Evolutionary conservation across 192 early-diverging fungal genomes (phyloP), one percentile per base, ranked within the genome.

Genomic region (Rhizophagus clarus): DNA sequence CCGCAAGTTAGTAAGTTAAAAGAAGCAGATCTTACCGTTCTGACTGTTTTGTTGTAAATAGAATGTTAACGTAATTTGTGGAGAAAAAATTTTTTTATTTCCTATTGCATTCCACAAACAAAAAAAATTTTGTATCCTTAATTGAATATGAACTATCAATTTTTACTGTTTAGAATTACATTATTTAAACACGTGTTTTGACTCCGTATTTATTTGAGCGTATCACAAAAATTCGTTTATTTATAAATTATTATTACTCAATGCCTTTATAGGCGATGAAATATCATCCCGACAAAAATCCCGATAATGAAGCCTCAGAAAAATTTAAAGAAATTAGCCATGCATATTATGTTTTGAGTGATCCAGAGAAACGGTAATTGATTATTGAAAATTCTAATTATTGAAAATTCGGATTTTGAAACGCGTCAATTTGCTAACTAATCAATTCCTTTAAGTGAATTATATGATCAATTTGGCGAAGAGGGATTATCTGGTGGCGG

Each of bases 401-500:
- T 45, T 32, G 4, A 11, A 17, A n/a, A 71, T 71, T 37, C 40
- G 42, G 42, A 64, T 29, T 31, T 32, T 9, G 14, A 66, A 66
- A 66, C 63, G 63, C 63, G 63, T 66, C 26, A 26, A 31, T 17
- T 17, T 45, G 42, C 29, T 31, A 4, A 32, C 14, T 26, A 31
- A 66, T 17, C 11, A 31, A 17, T 66, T 31, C 28, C 17, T 24
- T 70, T 60, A 14, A 79, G 97, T 28, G 89, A 94, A 64, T 83
- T 94, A 76, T 99, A 99, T 84, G 97, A 99, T 84, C 88, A 88
- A 71, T 97, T 90, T 77, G 97, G 97, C 71, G 95, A 97, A 81
- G 95, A 96, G 24, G 97, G 96, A 42, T 86, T 93, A 60, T 83
- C 86, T n/a, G 91, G 89, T 40, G 93, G 84, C 1, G 88, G 87